Percentiles rank a stretch among this genome's conserved stretches.
These are phyloP conservation scores for Leucosporidium scottii DNA, from an alignment of 768 basidiomycete genomes.

Conservation along the genomic window DNA sequence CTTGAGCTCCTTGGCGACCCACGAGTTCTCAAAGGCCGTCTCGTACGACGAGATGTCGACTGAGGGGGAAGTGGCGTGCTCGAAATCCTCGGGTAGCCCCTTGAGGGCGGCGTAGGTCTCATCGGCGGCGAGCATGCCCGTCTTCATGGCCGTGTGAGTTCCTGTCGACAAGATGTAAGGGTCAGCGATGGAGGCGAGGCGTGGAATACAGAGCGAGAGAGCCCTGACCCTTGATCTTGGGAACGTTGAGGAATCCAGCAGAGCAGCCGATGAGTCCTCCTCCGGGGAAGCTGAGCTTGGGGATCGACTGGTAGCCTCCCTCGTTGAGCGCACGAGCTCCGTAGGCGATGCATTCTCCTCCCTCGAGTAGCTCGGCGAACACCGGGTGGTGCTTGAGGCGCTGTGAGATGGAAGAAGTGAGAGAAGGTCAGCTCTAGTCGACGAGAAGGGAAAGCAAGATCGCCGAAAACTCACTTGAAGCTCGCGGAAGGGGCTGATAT, in stretches of 20 bases:
- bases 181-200: not conserved
- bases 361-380: conserved; percentile 70
- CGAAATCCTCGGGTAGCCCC: conserved; percentile 31
- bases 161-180: not conserved
- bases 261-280: conserved; percentile 92
- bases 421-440: too few species aligned
- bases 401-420: conserved; percentile 42
- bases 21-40: conserved; percentile 60
- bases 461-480: conserved; percentile 61
- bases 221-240: conserved; percentile 79
- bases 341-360: conserved; percentile 74
- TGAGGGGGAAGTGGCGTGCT: conserved; percentile 37
- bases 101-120: conserved; percentile 63
- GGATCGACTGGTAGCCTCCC: conserved; percentile 87
- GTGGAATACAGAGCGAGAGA: too few species aligned
- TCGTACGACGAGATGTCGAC: conserved; percentile 70
- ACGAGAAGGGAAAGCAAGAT: not conserved
- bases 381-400: conserved; percentile 96
- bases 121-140: conserved; percentile 93
- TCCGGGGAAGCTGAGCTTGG: conserved; percentile 80
- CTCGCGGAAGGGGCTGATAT: conserved; percentile 82
- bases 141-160: conserved; percentile 98
- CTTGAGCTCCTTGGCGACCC: conserved; percentile 76
- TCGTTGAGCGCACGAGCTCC: conserved; percentile 85
- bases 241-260: conserved; percentile 90